These are phyloP conservation scores for Metschnikowia hibisci DNA, from an alignment of 805 yeast genomes.

Conservation along the genomic window DNA sequence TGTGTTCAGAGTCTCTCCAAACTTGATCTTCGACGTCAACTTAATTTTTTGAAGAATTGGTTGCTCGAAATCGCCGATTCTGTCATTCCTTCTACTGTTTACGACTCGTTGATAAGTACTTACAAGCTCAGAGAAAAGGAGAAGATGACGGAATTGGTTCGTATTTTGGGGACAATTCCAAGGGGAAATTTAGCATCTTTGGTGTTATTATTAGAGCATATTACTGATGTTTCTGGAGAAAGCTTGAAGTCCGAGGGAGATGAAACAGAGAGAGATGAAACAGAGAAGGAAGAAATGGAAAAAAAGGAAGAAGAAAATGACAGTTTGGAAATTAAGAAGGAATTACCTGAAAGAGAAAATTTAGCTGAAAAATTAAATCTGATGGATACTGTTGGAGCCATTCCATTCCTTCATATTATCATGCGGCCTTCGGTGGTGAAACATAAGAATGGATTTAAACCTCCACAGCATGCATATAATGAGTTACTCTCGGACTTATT, in stretches of 20 bases:
- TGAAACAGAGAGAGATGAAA: background rate
- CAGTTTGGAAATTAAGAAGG: background rate
- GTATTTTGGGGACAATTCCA: constrained; percentile 31
- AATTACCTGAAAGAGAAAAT: too few species aligned
- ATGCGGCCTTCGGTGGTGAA: constrained; percentile 39
- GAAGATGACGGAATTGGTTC: constrained; percentile 18
- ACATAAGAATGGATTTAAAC: constrained; percentile 35
- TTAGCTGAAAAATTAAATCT: constrained; percentile 23
- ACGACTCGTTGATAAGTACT: constrained; percentile 26
- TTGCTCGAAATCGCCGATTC: constrained; percentile 40
- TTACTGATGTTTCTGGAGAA: constrained; percentile 20
- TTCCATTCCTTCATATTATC: constrained; percentile 40
- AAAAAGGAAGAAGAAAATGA: constrained; percentile 1
- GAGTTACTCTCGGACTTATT: constrained; percentile 28
- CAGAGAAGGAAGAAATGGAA: constrained; percentile 4
- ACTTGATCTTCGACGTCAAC: constrained; percentile 11
- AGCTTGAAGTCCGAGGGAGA: background rate
- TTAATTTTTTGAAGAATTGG: constrained; percentile 39
- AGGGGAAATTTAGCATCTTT: constrained; percentile 38
- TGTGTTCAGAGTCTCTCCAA: constrained; percentile 11
- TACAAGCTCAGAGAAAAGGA: constrained; percentile 13
- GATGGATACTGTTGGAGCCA: constrained; percentile 34
- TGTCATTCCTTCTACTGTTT: constrained; percentile 38
- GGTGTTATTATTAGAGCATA: constrained; percentile 33
- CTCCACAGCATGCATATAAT: constrained; percentile 30